phyloP scores from a whole-genome alignment of 148 eudicot genomes.

The Rhododendron mucronatum region DNA sequence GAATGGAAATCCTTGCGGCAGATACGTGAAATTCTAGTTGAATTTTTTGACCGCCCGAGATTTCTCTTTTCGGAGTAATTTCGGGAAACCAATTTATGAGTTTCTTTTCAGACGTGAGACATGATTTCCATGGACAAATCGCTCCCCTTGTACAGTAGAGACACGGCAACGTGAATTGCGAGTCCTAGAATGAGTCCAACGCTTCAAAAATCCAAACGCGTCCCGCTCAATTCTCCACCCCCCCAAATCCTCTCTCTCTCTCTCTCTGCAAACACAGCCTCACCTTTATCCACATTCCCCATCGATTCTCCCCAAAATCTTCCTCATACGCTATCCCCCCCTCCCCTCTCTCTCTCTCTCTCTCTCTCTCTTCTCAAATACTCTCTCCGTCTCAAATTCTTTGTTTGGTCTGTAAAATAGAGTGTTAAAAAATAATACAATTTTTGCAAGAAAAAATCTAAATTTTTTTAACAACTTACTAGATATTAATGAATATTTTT shows the following conservation, averaged over 20 bases:
- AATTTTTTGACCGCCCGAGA: too few species aligned
- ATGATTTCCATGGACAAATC: not conserved
- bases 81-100: too few species aligned
- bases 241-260: not conserved
- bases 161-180: not conserved
- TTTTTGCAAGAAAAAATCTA: too few species aligned
- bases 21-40: too few species aligned
- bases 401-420: too few species aligned
- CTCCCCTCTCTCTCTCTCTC: not conserved
- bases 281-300: not conserved
- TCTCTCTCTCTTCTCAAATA: too few species aligned
- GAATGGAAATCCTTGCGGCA: too few species aligned
- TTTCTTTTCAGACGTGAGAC: not conserved
- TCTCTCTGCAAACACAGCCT: not conserved
- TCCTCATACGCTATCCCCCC: not conserved
- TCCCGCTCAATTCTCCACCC: not conserved
- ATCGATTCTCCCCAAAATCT: not conserved
- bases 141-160: not conserved
- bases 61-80: too few species aligned
- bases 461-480: too few species aligned
- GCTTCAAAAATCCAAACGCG: not conserved
- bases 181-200: not conserved
- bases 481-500: too few species aligned
- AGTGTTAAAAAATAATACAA: too few species aligned
- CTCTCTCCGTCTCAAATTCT: too few species aligned